Base-by-base conservation (phyloP, 345 rosid species). In the Eucalyptus cloeziana region DNA sequence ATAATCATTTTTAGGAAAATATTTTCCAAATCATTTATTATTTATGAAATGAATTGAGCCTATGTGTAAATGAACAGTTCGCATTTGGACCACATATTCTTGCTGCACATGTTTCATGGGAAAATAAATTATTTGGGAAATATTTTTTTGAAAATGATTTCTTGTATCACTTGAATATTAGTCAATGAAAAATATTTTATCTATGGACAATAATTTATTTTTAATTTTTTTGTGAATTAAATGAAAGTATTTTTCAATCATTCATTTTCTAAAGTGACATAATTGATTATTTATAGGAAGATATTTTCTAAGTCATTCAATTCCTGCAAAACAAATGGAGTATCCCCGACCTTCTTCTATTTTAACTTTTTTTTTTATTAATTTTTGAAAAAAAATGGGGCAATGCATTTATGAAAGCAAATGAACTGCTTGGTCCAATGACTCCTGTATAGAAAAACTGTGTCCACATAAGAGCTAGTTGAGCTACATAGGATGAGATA, bases 91-190 rank as follows among this genome's bases (percentile, higher is more conserved):
- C 62, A 22, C 30, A 0, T 56, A 56, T 56, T 56, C 5, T 0
- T 9, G 0, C 12, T 21, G 0, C 0, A 13, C 27, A 8, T 1
- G 7, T 60, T 27, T 60, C 14, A 13, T 1, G 0, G 0, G 12
- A 60, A 27, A 25, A 60, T 27, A 60, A 58, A 27, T 60, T 12
- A 60, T 64, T 3, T 64, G 4, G 16, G 2, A n/a, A 64, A n/a
- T n/a, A n/a, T n/a, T n/a, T n/a, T n/a, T 62, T 5, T 27, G 21
- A 30, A 30, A 64, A 64, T 64, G 37, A 64, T 62, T 30, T 9
- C 17, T 27, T 62, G 0, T 13, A 7, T 56, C 3, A 56, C 76
- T 64, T 64, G 6, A n/a, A 15, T 64, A 64, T 14, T n/a, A 64
- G 10, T 64, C 37, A n/a, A 3, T 64, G 15, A 60, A 5, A 60